Evolutionary conservation across 176 grass and related monocot genomes (phyloP).

Genomic region (Oryza glumipatula): DNA sequence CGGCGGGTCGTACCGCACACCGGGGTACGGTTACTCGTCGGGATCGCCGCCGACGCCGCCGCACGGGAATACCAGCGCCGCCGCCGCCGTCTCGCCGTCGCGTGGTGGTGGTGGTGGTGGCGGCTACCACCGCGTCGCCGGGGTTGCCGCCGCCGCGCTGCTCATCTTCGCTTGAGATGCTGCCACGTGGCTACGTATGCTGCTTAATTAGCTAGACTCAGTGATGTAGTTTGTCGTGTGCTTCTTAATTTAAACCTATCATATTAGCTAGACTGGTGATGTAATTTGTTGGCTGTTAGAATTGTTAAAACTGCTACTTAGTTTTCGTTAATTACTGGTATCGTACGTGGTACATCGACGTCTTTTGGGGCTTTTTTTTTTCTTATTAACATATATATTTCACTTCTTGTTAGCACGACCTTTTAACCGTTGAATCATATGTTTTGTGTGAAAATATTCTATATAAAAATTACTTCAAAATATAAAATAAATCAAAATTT

Average conservation of each 20-base stretch:
- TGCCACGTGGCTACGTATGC: background rate
- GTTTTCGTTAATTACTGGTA: background rate
- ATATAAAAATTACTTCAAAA: no score
- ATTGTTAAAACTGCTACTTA: background rate
- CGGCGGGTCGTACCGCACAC: background rate
- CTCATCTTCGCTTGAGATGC: conserved; percentile 10
- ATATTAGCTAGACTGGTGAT: background rate
- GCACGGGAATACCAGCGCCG: background rate
- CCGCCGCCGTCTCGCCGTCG: background rate
- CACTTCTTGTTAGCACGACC: no score
- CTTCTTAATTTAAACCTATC: background rate
- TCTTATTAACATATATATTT: no score
- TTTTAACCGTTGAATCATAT: no score
- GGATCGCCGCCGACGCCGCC: background rate
- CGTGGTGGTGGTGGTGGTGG: background rate
- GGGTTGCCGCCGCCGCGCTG: background rate
- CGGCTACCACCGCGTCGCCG: background rate
- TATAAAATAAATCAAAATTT: no score
- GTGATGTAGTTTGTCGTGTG: background rate
- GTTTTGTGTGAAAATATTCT: no score
- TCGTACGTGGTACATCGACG: background rate
- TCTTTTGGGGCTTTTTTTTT: background rate
- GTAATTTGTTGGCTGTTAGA: background rate
- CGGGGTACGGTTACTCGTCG: background rate
- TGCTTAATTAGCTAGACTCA: background rate